These are phyloP conservation scores for Coemansia sp. DNA, from an alignment of 192 early-diverging fungal species.

Conservation along the genomic window DNA sequence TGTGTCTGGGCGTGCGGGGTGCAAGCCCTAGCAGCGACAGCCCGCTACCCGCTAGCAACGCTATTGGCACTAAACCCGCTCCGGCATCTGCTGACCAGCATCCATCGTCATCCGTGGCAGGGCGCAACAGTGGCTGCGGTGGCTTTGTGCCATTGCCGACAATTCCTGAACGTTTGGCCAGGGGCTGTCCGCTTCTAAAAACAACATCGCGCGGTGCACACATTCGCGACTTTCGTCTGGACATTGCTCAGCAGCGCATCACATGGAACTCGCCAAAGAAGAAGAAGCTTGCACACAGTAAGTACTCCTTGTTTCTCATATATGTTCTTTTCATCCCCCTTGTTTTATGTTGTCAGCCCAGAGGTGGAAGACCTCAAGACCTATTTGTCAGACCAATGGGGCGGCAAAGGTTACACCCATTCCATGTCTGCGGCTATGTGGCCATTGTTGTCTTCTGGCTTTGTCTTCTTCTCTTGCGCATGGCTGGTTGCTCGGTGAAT, in stretches of 20 bases:
- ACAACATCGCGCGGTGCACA: slow-evolving; percentile 45
- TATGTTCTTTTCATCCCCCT: too few species aligned
- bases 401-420: too few species aligned
- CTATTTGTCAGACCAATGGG: not conserved
- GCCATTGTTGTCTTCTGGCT: not conserved
- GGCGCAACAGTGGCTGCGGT: slow-evolving; percentile 2
- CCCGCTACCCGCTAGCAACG: not conserved
- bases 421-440: too few species aligned
- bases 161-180: slow-evolving; percentile 41
- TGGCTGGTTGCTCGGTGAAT: not conserved
- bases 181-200: slow-evolving; percentile 50
- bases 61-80: not conserved
- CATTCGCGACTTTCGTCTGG: slow-evolving; percentile 49
- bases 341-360: not conserved
- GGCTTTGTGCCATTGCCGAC: slow-evolving; percentile 19
- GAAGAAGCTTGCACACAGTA: slow-evolving; percentile 56
- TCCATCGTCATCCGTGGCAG: not conserved
- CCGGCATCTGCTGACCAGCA: slow-evolving; percentile 8
- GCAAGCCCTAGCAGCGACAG: not conserved
- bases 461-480: not conserved
- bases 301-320: slow-evolving; percentile 11
- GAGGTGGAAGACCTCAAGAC: not conserved
- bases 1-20: slow-evolving; percentile 30
- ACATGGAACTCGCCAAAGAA: slow-evolving; percentile 57
- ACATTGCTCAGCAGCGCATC: slow-evolving; percentile 56